A percentile compares a stretch with the other conserved stretches of the same genome.
Evolutionary conservation across 257 asterid species (phyloP).

Genomic region (Solanum chmielewskii): DNA sequence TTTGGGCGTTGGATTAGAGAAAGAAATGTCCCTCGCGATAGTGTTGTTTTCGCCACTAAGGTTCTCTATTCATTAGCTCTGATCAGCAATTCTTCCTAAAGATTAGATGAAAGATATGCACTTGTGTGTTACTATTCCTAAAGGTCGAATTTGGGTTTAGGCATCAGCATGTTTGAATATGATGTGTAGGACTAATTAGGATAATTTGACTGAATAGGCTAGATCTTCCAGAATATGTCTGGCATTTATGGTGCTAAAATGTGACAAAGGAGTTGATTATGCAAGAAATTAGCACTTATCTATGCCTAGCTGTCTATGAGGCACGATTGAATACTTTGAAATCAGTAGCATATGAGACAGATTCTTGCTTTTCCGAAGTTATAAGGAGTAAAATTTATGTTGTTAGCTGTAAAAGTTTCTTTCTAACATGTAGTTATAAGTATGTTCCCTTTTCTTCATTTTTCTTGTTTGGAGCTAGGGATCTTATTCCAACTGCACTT

Average conservation of each 20-base stretch:
- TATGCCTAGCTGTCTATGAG: background rate
- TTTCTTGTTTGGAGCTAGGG: background rate
- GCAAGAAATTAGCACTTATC: background rate
- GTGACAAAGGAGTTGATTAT: background rate
- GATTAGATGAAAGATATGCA: background rate
- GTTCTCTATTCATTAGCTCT: conserved; percentile 13
- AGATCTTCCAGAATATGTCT: background rate
- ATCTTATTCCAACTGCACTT: background rate
- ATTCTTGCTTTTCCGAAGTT: background rate
- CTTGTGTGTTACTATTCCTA: background rate
- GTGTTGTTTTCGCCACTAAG: conserved; percentile 70
- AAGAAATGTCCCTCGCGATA: conserved; percentile 46
- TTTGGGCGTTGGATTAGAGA: conserved; percentile 34
- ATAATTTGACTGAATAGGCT: background rate
- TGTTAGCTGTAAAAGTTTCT: background rate
- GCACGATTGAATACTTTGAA: background rate
- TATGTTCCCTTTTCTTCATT: background rate
- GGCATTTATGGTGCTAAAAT: background rate
- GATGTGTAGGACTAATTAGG: background rate
- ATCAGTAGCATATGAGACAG: background rate
- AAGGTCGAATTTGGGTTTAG: background rate
- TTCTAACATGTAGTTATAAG: background rate
- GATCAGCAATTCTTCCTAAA: background rate
- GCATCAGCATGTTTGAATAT: background rate
- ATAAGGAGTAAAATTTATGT: background rate